phyloP scores from a whole-genome alignment of 441 rosid species.

The Arabidopsis hybrid region DNA sequence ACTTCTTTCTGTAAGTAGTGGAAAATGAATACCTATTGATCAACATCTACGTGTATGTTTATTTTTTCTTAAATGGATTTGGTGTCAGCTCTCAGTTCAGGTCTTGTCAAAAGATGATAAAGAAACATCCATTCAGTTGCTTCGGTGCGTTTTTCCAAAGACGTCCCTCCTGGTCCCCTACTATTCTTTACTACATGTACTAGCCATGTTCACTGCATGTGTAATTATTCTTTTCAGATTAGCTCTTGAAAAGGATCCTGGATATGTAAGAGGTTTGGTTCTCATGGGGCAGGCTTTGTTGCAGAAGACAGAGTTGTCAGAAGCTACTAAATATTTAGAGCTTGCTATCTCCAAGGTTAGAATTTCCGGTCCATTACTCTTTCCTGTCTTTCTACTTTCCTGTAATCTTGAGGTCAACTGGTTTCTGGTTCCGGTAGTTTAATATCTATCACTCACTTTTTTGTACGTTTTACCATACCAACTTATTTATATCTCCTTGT shows the following conservation, averaged over 20 bases:
- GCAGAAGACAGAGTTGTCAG: conserved; percentile 58
- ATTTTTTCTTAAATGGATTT: conserved; percentile 37
- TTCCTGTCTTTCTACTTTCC: conserved; percentile 23
- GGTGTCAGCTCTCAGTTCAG: conserved; percentile 71
- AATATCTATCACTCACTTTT: neutral
- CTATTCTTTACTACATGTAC: neutral
- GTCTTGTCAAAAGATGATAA: conserved; percentile 58
- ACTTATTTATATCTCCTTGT: neutral
- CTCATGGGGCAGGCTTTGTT: conserved; percentile 76
- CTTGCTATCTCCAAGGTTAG: conserved; percentile 82
- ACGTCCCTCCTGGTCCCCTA: neutral
- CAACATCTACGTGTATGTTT: conserved; percentile 22
- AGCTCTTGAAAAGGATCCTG: conserved; percentile 83
- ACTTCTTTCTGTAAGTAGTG: conserved; percentile 67
- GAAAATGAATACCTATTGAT: conserved; percentile 23
- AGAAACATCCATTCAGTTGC: conserved; percentile 62
- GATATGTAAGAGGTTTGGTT: conserved; percentile 59
- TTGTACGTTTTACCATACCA: neutral
- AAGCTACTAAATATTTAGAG: conserved; percentile 75
- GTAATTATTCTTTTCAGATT: conserved; percentile 51
- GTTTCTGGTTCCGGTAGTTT: neutral
- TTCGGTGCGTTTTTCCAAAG: conserved; percentile 53
- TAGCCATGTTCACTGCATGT: conserved; percentile 30
- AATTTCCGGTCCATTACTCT: neutral
- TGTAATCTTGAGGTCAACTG: conserved; percentile 3